Percentiles rank a stretch among this genome's conserved stretches.
These are phyloP conservation scores for Phytophthora ramorum DNA, from an alignment of 352 stramenopile species.

Conservation along the genomic window DNA sequence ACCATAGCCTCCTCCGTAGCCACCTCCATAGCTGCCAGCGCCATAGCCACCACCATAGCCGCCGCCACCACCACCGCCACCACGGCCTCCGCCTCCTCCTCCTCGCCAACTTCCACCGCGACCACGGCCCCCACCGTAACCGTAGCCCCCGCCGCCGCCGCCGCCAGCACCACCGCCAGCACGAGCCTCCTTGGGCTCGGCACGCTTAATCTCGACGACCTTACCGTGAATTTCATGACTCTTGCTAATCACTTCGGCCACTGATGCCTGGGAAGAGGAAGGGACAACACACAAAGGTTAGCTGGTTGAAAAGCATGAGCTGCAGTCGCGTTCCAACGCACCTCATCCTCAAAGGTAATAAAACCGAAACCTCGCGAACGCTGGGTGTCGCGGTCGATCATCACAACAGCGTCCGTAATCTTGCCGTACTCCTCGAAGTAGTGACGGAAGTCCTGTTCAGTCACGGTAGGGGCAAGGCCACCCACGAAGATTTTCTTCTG, in stretches of 20 bases:
- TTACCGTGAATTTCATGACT: constrained; percentile 93
- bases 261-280: constrained; percentile 52
- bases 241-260: constrained; percentile 90
- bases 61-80: constrained; percentile 33
- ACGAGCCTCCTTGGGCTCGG: constrained; percentile 80
- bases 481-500: constrained; percentile 95
- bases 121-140: constrained; percentile 35
- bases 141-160: constrained; percentile 23
- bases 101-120: constrained; percentile 34
- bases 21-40: constrained; percentile 40
- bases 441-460: constrained; percentile 90
- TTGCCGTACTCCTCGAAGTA: constrained; percentile 94
- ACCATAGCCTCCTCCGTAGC: constrained; percentile 36
- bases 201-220: constrained; percentile 90
- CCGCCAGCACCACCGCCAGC: constrained; percentile 40
- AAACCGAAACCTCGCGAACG: constrained; percentile 93
- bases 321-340: constrained; percentile 22
- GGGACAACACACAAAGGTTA: neutral
- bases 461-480: constrained; percentile 84
- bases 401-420: constrained; percentile 93
- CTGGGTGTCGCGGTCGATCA: constrained; percentile 93
- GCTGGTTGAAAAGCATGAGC: neutral
- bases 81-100: constrained; percentile 35
- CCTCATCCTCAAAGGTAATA: constrained; percentile 92
- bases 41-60: constrained; percentile 35